Conservation (phyloP, 2,329 filamentous ascomycete species). For the Epichloe baconii region DNA sequence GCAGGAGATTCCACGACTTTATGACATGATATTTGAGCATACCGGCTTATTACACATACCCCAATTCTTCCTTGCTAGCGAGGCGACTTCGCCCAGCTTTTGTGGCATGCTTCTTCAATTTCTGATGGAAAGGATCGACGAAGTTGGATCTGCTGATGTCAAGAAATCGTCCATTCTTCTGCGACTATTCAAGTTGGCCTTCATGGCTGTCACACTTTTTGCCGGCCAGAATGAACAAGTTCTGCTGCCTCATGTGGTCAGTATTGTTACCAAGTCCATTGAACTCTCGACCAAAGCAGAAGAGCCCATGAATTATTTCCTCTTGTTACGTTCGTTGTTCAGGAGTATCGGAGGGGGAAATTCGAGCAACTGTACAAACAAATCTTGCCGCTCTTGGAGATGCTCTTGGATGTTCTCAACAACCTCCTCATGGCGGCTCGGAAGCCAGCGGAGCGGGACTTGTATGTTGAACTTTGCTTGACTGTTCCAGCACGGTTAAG, state of each 20-base stretch:
- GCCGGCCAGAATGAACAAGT: constrained; percentile 91
- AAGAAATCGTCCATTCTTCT: constrained; percentile 88
- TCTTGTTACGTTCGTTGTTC: constrained; percentile 83
- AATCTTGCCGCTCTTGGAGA: constrained; percentile 88
- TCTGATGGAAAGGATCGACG: constrained; percentile 89
- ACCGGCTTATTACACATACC: constrained; percentile 87
- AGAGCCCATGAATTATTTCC: constrained; percentile 97
- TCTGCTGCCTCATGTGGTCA: constrained; percentile 86
- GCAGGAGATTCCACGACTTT: constrained; percentile 89
- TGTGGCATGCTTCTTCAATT: constrained; percentile 97
- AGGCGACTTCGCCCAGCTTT: constrained; percentile 94
- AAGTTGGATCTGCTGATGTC: constrained; percentile 84
- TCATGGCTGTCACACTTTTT: constrained; percentile 98
- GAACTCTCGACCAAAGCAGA: constrained; percentile 90
- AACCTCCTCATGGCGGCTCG: constrained; percentile 82
- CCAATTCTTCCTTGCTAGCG: constrained; percentile 96
- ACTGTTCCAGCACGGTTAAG: constrained; percentile 91
- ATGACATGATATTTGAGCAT: constrained; percentile 97
- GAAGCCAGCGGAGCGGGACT: constrained; percentile 79
- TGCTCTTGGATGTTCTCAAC: constrained; percentile 94
- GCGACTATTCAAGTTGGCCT: constrained; percentile 91
- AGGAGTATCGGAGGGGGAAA: constrained; percentile 92
- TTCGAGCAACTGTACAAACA: constrained; percentile 99
- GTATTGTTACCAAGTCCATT: constrained; percentile 95
- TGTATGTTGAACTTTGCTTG: constrained; percentile 93